These are phyloP conservation scores for Leccinum colubrinum DNA, from an alignment of 1,284 basidiomycete species.

Conservation along the genomic window DNA sequence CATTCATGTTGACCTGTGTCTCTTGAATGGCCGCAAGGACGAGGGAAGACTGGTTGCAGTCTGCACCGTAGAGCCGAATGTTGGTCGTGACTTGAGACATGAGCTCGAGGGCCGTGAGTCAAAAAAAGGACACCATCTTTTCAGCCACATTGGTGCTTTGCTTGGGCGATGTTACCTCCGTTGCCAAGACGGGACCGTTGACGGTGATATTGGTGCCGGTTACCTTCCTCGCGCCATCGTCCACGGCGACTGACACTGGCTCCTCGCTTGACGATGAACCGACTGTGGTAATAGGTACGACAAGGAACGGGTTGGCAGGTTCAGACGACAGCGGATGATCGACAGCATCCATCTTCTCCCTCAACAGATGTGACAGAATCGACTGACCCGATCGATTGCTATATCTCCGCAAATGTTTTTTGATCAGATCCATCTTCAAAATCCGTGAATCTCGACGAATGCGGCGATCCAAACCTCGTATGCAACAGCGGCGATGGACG, in stretches of 20 bases:
- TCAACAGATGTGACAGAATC: neutral
- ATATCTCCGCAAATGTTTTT: too few species aligned
- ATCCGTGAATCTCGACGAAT: too few species aligned
- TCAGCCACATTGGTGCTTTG: slow-evolving; percentile 3
- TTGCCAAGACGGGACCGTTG: slow-evolving; percentile 10
- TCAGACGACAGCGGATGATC: slow-evolving; percentile 25
- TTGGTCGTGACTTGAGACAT: slow-evolving; percentile 58
- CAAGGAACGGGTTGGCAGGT: too few species aligned
- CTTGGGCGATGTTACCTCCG: slow-evolving; percentile 7
- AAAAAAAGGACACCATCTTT: neutral
- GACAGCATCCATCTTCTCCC: slow-evolving; percentile 10
- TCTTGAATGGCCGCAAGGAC: slow-evolving; percentile 80
- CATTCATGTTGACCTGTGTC: slow-evolving; percentile 86
- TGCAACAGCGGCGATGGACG: too few species aligned
- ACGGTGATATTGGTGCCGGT: too few species aligned
- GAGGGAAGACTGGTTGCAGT: slow-evolving; percentile 56
- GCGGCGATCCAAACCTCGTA: too few species aligned
- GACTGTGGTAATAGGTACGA: too few species aligned
- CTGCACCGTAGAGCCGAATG: slow-evolving; percentile 57
- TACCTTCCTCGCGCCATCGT: too few species aligned
- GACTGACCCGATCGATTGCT: too few species aligned
- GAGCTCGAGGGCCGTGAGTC: slow-evolving; percentile 36
- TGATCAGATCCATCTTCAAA: too few species aligned
- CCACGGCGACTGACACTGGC: too few species aligned
- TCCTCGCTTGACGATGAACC: too few species aligned